These are phyloP conservation scores for Neonectria coccinea DNA, from an alignment of 2,329 filamentous ascomycete species.

Conservation along the genomic window DNA sequence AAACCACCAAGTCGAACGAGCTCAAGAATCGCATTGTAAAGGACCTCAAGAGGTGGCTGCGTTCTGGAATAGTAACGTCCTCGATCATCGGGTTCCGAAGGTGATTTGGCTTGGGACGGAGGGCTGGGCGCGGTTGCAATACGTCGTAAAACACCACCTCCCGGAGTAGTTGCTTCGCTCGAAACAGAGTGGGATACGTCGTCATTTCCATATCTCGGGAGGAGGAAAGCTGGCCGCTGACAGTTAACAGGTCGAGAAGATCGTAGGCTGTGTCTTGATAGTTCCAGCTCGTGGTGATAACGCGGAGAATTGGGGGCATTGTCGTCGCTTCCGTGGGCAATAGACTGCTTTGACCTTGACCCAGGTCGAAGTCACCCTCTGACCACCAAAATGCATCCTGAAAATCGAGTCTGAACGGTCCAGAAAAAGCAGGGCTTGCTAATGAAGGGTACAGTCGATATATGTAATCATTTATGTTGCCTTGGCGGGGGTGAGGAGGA, in stretches of 20 bases:
- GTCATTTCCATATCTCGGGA: constrained; percentile 62
- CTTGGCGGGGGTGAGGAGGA: constrained; percentile 62
- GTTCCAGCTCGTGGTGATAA: constrained; percentile 65
- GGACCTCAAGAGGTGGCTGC: constrained; percentile 61
- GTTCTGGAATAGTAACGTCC: constrained; percentile 59
- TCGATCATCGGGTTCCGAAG: constrained; percentile 52
- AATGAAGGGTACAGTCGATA: constrained; percentile 59
- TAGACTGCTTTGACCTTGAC: constrained; percentile 36
- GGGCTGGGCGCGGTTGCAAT: constrained; percentile 59
- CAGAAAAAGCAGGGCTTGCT: constrained; percentile 55
- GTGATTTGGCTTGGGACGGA: constrained; percentile 49
- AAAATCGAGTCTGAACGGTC: constrained; percentile 62
- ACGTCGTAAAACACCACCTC: constrained; percentile 67
- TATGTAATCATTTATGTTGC: constrained; percentile 65
- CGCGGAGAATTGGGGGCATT: constrained; percentile 62
- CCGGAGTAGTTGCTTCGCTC: constrained; percentile 66
- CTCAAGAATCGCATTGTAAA: constrained; percentile 65
- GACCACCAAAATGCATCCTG: constrained; percentile 70
- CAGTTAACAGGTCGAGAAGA: constrained; percentile 64
- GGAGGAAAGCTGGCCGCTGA: constrained; percentile 62
- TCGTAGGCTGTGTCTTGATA: constrained; percentile 61
- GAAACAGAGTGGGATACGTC: constrained; percentile 63
- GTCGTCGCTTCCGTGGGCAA: constrained; percentile 48
- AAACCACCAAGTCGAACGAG: constrained; percentile 61
- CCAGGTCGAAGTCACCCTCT: constrained; percentile 57